Conservation (phyloP, 2,329 filamentous ascomycete genomes). For the Aureobasidium vineae region DNA sequence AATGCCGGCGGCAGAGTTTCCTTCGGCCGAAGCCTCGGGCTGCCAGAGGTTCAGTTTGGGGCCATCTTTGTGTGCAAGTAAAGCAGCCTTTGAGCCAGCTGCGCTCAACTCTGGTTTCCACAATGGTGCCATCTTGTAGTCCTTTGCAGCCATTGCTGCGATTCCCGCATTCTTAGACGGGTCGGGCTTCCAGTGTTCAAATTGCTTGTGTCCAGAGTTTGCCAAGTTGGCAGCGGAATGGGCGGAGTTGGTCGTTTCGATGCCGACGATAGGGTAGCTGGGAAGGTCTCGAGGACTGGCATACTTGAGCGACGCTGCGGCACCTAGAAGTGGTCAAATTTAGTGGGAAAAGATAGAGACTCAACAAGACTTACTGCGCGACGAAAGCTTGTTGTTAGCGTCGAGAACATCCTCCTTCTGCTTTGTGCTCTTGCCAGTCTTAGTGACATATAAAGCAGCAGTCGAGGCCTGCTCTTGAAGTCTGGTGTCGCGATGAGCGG, state of each 20-base stretch:
- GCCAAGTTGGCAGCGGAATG: slow-evolving; percentile 72
- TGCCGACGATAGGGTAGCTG: slow-evolving; percentile 67
- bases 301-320: slow-evolving; percentile 65
- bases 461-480: slow-evolving; percentile 57
- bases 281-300: slow-evolving; percentile 71
- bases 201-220: slow-evolving; percentile 65
- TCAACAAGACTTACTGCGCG: slow-evolving; percentile 52
- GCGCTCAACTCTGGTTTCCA: slow-evolving; percentile 64
- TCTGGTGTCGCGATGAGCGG: slow-evolving; percentile 42
- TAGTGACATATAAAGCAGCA: slow-evolving; percentile 58
- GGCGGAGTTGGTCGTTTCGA: slow-evolving; percentile 60
- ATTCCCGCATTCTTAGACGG: slow-evolving; percentile 59
- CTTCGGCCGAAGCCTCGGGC: slow-evolving; percentile 51
- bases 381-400: slow-evolving; percentile 56
- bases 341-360: background rate
- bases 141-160: slow-evolving; percentile 58
- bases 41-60: slow-evolving; percentile 54
- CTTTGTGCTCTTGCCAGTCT: slow-evolving; percentile 37
- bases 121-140: slow-evolving; percentile 59
- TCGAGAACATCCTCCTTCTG: slow-evolving; percentile 44
- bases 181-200: slow-evolving; percentile 66
- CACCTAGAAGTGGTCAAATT: slow-evolving; percentile 46
- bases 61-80: slow-evolving; percentile 60
- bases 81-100: slow-evolving; percentile 71
- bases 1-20: slow-evolving; percentile 67